Percentiles rank a stretch among this genome's conserved stretches.
These are phyloP conservation scores for Eucalyptus cloeziana DNA, from an alignment of 345 rosid species.

Conservation along the genomic window DNA sequence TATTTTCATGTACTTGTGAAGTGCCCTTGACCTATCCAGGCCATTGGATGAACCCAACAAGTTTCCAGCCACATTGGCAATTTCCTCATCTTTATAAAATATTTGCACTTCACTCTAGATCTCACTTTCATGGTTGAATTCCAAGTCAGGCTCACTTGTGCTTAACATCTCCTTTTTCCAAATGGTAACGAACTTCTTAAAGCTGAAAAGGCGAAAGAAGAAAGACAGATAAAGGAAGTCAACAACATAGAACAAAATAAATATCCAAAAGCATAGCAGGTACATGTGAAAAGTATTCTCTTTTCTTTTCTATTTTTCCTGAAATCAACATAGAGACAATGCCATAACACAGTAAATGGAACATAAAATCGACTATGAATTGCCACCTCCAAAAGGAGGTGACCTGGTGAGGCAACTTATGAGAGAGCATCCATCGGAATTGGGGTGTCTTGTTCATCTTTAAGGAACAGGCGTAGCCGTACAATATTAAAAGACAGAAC, in stretches of 20 bases:
- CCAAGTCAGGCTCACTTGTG: slow-evolving; percentile 6
- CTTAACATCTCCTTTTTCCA: slow-evolving; percentile 45
- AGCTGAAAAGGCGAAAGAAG: slow-evolving; percentile 25
- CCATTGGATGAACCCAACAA: slow-evolving; percentile 50
- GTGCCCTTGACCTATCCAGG: slow-evolving; percentile 29
- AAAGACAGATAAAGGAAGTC: background rate
- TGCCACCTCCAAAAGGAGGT: background rate
- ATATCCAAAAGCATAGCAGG: background rate
- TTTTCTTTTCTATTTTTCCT: background rate
- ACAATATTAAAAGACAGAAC: no score
- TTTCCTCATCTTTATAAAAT: slow-evolving; percentile 27
- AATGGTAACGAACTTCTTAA: slow-evolving; percentile 51
- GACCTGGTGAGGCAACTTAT: background rate
- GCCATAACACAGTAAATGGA: background rate
- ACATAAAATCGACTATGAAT: background rate
- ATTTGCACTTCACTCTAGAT: slow-evolving; percentile 24
- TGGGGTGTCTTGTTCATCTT: background rate
- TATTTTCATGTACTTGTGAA: slow-evolving; percentile 38
- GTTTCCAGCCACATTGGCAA: slow-evolving; percentile 32
- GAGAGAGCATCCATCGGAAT: background rate
- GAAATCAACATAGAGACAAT: background rate
- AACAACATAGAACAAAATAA: background rate
- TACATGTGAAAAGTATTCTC: background rate
- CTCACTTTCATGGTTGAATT: slow-evolving; percentile 18
- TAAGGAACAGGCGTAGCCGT: background rate